Percentiles rank a stretch among this genome's conserved stretches.
phyloP scores from a whole-genome alignment of 1,284 basidiomycete species.

The Taiwanofungus camphoratus region DNA sequence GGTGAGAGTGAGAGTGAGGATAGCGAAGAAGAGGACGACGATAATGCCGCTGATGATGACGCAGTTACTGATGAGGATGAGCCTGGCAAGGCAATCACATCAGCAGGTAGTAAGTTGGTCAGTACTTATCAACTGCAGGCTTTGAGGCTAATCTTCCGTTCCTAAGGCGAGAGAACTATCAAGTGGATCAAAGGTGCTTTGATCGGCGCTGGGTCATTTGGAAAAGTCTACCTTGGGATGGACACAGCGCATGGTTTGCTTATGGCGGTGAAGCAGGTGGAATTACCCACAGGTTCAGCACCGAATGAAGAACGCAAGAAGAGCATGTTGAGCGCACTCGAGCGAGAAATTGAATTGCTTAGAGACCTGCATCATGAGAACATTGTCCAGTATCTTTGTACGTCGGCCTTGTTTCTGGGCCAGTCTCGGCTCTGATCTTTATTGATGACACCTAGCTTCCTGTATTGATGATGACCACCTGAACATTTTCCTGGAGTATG shows the following conservation, averaged over 20 bases:
- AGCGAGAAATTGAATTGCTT: constrained; percentile 93
- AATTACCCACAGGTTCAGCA: constrained; percentile 82
- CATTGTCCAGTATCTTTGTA: constrained; percentile 96
- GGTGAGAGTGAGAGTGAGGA: constrained; percentile 28
- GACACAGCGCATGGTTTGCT: constrained; percentile 89
- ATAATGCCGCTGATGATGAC: constrained; percentile 35
- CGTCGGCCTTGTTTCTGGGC: constrained; percentile 27
- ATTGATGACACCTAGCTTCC: constrained; percentile 52
- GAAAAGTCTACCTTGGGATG: constrained; percentile 96
- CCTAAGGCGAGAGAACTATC: constrained; percentile 53
- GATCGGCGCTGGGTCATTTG: constrained; percentile 95
- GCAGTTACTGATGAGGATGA: constrained; percentile 48
- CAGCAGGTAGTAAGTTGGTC: constrained; percentile 53
- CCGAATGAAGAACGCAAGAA: constrained; percentile 93
- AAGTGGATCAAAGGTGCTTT: constrained; percentile 99
- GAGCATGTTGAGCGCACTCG: constrained; percentile 91
- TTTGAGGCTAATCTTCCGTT: constrained; percentile 8
- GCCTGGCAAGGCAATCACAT: constrained; percentile 53
- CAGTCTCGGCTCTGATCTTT: neutral
- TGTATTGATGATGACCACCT: constrained; percentile 84
- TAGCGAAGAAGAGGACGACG: constrained; percentile 41
- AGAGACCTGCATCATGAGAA: constrained; percentile 95
- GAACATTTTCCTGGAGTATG: constrained; percentile 99
- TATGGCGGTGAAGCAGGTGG: constrained; percentile 99
- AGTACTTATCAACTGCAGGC: constrained; percentile 1